Evolutionary conservation across 2,329 filamentous ascomycete species (phyloP).

Genomic region (Claviceps fusiformis): DNA sequence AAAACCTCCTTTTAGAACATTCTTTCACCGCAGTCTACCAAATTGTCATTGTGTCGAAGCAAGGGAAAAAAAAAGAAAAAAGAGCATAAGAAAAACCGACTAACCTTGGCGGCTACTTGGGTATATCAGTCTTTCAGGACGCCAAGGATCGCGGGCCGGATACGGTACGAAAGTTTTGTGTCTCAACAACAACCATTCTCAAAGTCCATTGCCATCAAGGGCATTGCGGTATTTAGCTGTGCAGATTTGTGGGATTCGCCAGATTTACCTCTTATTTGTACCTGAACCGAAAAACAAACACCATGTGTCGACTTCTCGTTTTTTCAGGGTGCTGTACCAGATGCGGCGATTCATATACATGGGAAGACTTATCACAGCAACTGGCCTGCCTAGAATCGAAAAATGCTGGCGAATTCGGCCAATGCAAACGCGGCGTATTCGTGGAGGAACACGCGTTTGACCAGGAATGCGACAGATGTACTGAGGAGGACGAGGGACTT

Average conservation of each 20-base stretch:
- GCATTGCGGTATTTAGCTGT: neutral
- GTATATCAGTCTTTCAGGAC: neutral
- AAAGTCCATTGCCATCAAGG: neutral
- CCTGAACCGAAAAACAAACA: neutral
- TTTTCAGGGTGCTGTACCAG: conserved; percentile 31
- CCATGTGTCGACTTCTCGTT: conserved; percentile 34
- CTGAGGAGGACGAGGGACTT: conserved; percentile 28
- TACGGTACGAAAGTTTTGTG: neutral
- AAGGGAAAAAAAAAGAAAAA: too few species aligned
- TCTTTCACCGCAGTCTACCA: neutral
- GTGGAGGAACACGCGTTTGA: conserved; percentile 32
- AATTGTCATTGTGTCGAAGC: neutral
- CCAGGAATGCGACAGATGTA: conserved; percentile 32
- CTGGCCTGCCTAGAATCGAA: conserved; percentile 36
- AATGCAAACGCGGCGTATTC: conserved; percentile 26
- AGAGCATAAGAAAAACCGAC: neutral
- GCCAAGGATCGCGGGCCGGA: neutral
- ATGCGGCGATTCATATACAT: conserved; percentile 26
- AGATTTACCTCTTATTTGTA: neutral
- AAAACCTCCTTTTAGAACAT: neutral
- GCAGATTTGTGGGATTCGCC: neutral
- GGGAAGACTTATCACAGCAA: conserved; percentile 31
- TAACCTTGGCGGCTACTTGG: neutral
- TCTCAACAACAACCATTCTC: neutral
- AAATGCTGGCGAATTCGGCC: conserved; percentile 31